Evolutionary conservation across 345 rosid genomes (phyloP).

Genomic region (Salix dunnii): DNA sequence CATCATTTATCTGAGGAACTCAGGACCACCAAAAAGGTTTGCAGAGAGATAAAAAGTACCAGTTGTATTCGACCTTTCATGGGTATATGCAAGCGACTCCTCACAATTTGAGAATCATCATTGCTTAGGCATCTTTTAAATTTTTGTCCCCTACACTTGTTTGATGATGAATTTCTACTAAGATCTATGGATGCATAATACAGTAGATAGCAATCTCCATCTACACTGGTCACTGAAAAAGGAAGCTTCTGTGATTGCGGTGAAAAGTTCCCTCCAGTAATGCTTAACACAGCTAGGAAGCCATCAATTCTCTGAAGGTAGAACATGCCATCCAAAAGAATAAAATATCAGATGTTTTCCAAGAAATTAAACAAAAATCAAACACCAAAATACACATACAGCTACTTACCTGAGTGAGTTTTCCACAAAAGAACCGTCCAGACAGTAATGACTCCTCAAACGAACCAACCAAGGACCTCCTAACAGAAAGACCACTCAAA

Average conservation of each 20-base stretch:
- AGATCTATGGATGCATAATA: slow-evolving; percentile 87
- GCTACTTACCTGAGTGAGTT: slow-evolving; percentile 56
- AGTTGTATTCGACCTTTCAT: slow-evolving; percentile 94
- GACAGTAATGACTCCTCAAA: slow-evolving; percentile 93
- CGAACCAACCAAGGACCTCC: slow-evolving; percentile 94
- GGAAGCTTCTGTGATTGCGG: slow-evolving; percentile 91
- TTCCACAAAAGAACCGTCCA: slow-evolving; percentile 70
- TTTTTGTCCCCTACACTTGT: slow-evolving; percentile 51
- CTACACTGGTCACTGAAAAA: slow-evolving; percentile 81
- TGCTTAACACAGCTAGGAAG: slow-evolving; percentile 89
- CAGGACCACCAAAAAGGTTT: slow-evolving; percentile 4
- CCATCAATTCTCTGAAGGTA: slow-evolving; percentile 71
- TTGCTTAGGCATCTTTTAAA: slow-evolving; percentile 42
- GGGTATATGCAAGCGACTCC: slow-evolving; percentile 68
- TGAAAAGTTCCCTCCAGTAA: slow-evolving; percentile 83
- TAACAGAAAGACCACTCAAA: slow-evolving; percentile 67
- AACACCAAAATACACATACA: background rate
- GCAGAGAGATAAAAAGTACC: slow-evolving; percentile 40
- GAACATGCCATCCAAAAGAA: slow-evolving; percentile 22
- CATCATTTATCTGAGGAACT: slow-evolving; percentile 1
- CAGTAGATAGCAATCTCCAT: slow-evolving; percentile 74
- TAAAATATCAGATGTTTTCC: background rate
- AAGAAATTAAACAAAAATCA: background rate
- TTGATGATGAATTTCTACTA: slow-evolving; percentile 49
- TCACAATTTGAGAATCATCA: slow-evolving; percentile 60